Evolutionary conservation across 2,329 filamentous ascomycete genomes (phyloP), one percentile per base, ranked within the genome.

Genomic region (Cercospora zeae-maydis): DNA sequence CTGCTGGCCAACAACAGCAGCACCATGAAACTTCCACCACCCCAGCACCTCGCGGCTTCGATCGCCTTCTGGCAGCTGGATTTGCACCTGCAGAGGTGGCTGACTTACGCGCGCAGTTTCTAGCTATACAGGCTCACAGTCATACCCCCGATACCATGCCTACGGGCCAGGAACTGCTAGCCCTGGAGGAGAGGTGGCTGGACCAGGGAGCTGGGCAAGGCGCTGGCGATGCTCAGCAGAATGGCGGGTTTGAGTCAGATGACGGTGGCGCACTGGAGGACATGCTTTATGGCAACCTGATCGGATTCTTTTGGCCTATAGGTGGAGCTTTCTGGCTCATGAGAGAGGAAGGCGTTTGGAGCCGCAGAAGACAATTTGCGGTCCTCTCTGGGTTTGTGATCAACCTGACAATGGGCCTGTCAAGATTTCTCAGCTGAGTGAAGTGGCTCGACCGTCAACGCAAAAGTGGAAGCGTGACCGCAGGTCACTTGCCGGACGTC

Each of bases 261-360:
- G 81, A 82, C 52, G 86, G 84, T 0, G 87, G 85, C 0, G 83
- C 90, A 10, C 79, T 96, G 49, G 93, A 98, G 72, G 88, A 96
- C 72, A 86, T 97, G 80, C 82, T 98, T 63, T 90, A 88, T 78
- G 95, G 93, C 4, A 91, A 95, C 76, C 80, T 96, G 63, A 90
- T 95, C 71, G 95, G 95, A 0, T 99, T 98, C 80, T 90, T 99
- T 75, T 98, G 93, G 86, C 95, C 95, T 3, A 77, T 98, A 9
- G 93, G 91, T 0, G 92, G 91, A 71, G 80, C 93, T 61, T 87
- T 89, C 58, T 97, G 93, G 92, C 80, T 96, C 55, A 84, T 93
- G 67, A 83, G 93, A 63, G 91, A 96, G 76, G 90, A 95, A 62
- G 92, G 91, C 0, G 87, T 98, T 63, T 96, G 92, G 86, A 90